phyloP scores from a whole-genome alignment of 1,284 basidiomycete genomes.

The Pseudozyma sp. region DNA sequence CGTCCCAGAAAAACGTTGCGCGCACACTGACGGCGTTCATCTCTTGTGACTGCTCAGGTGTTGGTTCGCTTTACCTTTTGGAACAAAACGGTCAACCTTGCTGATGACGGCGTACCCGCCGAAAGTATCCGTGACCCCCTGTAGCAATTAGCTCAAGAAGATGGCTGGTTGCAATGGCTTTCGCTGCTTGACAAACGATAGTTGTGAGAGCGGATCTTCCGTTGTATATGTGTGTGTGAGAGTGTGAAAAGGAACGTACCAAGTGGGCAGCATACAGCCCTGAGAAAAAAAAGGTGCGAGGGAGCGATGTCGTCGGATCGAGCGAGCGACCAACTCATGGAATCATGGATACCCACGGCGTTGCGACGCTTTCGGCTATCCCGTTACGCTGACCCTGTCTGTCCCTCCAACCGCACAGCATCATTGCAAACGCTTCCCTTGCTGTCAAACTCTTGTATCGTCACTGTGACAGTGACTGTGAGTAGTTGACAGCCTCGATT shows the following conservation, averaged over 20 bases:
- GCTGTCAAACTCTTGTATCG: neutral
- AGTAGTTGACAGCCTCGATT: too few relatives aligned
- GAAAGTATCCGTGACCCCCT: too few relatives aligned
- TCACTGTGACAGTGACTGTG: constrained; percentile 1
- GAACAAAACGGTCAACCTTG: too few relatives aligned
- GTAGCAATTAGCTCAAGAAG: too few relatives aligned
- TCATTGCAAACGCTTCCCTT: neutral
- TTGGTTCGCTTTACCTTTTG: too few relatives aligned
- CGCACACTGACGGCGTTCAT: too few relatives aligned
- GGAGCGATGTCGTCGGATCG: neutral
- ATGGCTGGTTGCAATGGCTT: neutral
- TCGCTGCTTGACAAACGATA: neutral
- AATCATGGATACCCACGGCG: constrained; percentile 6
- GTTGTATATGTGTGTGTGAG: neutral
- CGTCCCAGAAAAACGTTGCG: too few relatives aligned
- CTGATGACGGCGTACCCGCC: too few relatives aligned
- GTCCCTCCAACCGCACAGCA: neutral
- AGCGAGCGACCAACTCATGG: neutral
- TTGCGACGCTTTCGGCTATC: constrained; percentile 18
- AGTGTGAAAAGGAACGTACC: neutral
- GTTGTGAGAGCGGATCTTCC: neutral
- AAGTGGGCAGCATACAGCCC: neutral
- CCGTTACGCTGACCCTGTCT: neutral
- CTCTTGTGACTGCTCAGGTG: too few relatives aligned
- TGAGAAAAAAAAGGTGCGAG: neutral